Evolutionary conservation across 371 early-diverging fungal species (phyloP).

Genomic region (Vairimorpha apis): DNA sequence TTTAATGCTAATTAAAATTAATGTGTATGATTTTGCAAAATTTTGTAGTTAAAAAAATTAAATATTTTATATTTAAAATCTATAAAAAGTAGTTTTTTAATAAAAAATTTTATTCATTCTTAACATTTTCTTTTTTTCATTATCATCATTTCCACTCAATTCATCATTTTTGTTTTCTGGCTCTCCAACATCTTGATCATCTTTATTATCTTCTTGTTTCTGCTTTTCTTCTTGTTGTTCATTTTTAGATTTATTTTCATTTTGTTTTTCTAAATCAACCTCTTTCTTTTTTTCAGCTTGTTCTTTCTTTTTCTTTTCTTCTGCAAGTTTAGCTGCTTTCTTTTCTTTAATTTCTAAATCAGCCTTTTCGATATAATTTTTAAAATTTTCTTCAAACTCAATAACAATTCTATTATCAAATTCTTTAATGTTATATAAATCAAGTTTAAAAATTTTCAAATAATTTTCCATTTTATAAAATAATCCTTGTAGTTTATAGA

Average conservation of each 20-base stretch:
- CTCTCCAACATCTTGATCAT: too few relatives aligned
- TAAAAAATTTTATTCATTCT: too few relatives aligned
- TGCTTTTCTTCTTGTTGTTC: too few relatives aligned
- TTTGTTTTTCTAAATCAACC: constrained; percentile 3
- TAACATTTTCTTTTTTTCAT: too few relatives aligned
- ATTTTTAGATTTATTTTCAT: constrained; percentile 8
- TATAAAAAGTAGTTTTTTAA: too few relatives aligned
- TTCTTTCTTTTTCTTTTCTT: constrained; percentile 19
- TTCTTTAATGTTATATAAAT: constrained; percentile 12
- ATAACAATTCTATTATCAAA: constrained; percentile 5
- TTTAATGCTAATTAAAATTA: too few relatives aligned
- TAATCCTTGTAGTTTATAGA: constrained; percentile 22
- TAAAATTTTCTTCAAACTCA: constrained; percentile 4
- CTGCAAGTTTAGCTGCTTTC: constrained; percentile 22
- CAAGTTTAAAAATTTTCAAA: constrained; percentile 21
- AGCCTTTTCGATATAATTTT: constrained; percentile 14
- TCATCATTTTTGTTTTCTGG: too few relatives aligned
- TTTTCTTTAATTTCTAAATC: constrained; percentile 19
- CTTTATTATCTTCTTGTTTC: too few relatives aligned
- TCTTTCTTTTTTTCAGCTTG: constrained; percentile 12
- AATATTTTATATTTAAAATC: too few relatives aligned
- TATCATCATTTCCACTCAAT: too few relatives aligned
- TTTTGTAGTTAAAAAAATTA: too few relatives aligned
- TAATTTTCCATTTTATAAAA: constrained; percentile 12
- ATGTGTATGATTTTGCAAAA: too few relatives aligned